Conservation (phyloP, 2,329 filamentous ascomycete species). For the Colletotrichum truncatum region DNA sequence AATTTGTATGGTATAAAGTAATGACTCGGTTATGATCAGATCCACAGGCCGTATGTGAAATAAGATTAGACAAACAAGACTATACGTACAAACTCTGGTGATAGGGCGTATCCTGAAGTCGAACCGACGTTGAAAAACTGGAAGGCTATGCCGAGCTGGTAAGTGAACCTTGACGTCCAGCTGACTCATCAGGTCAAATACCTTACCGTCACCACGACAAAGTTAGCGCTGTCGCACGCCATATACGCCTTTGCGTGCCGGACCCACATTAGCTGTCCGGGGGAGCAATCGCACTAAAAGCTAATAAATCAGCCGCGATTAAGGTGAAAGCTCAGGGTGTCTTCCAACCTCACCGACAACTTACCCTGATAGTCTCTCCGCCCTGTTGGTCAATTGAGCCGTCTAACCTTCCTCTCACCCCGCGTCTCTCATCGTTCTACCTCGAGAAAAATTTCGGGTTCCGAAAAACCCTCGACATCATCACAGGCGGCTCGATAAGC, state of each 20-base stretch:
- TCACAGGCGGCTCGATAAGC: neutral
- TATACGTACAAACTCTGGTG: too few species aligned
- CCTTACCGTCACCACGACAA: too few species aligned
- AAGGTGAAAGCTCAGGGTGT: neutral
- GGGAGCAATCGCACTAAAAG: neutral
- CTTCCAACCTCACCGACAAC: neutral
- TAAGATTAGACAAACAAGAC: too few species aligned
- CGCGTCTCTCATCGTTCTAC: neutral
- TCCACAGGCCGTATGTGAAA: too few species aligned
- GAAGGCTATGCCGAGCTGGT: too few species aligned
- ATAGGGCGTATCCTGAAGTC: too few species aligned
- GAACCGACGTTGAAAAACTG: too few species aligned
- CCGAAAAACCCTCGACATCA: neutral
- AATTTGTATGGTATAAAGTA: too few species aligned
- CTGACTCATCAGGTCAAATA: neutral
- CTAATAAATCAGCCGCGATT: conserved; percentile 1
- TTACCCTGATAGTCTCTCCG: too few species aligned
- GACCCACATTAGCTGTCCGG: conserved; percentile 7
- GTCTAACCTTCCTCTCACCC: neutral
- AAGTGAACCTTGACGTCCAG: too few species aligned
- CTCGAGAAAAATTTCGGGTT: neutral
- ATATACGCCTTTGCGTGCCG: neutral
- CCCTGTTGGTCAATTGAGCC: neutral
- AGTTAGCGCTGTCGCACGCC: conserved; percentile 2
- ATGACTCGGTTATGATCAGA: too few species aligned